A percentile compares a stretch with the other conserved stretches of the same genome.
Conservation (phyloP, 2,329 filamentous ascomycete species). For the Boeremia exigua region DNA sequence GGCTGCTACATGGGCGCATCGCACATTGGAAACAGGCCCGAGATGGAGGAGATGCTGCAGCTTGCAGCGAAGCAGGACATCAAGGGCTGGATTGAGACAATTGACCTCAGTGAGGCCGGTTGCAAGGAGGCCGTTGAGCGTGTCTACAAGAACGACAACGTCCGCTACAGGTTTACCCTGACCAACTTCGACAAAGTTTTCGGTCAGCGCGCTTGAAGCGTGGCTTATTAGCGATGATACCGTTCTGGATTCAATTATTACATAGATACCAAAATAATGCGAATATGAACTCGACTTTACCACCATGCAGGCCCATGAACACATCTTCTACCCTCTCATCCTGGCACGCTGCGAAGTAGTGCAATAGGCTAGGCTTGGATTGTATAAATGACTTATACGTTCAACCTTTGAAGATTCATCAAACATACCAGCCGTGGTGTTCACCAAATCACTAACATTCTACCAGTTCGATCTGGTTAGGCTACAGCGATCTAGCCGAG, state of each 20-base stretch:
- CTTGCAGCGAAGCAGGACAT: constrained; percentile 59
- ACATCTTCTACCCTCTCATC: too few relatives aligned
- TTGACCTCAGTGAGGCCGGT: constrained; percentile 74
- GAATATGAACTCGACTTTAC: constrained; percentile 6
- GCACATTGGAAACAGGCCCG: constrained; percentile 58
- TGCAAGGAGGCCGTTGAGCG: constrained; percentile 73
- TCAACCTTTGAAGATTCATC: too few relatives aligned
- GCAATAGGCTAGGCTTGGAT: constrained; percentile 1
- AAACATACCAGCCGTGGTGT: too few relatives aligned
- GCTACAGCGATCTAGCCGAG: too few relatives aligned
- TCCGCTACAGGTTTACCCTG: constrained; percentile 75
- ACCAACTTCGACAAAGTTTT: constrained; percentile 72
- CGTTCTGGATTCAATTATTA: constrained; percentile 1
- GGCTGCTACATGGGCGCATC: constrained; percentile 63
- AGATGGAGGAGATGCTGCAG: constrained; percentile 60
- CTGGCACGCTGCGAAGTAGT: neutral
- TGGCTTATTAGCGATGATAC: constrained; percentile 4
- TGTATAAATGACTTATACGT: neutral
- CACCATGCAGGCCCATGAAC: neutral
- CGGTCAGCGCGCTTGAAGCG: constrained; percentile 52
- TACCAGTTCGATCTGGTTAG: too few relatives aligned
- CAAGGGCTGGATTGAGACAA: constrained; percentile 65
- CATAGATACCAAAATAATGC: constrained; percentile 19
- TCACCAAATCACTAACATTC: too few relatives aligned
- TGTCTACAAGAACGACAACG: constrained; percentile 70